Evolutionary conservation across 768 basidiomycete species (phyloP), one percentile per base, ranked within the genome.

Genomic region (Xerocomellus amylosporus): DNA sequence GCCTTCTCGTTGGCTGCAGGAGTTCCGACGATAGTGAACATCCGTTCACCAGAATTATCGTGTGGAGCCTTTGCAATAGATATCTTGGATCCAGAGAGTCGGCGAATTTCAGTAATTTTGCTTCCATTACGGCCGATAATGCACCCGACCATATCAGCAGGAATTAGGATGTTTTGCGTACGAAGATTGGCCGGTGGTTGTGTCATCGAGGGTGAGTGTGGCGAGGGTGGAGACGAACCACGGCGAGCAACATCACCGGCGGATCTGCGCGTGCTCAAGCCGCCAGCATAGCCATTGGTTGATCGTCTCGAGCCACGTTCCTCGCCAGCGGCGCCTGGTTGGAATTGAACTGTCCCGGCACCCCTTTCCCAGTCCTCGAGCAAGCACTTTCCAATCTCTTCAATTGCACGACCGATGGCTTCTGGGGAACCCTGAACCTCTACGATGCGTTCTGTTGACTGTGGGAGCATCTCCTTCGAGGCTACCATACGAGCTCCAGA

Each of bases 1-100:
- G 97, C 97, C 75, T 98, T 96, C 76, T 99, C 96, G 73, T 97
- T 98, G 62, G 92, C 89, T 73, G 94, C 92, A 45, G 93, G 90
- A 13, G 93, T 93, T 51, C 97, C 97, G 44, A 97, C 81, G 70
- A 99, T 98, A 58, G 97, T 93, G 78, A 99, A 99, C 96, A 99
- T 98, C 62, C 97, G 83, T 77, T 99, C 97, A 66, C 96, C 97
- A 39, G 95, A 94, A 67, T 98, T 97, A 65, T 98, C 97, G 68
- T 98, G 97, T n/a, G 97, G 93, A 46, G 91, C 88, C 75, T 99
- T 99, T 62, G 97, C 97, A 67, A 99, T 99, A 52, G 90, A 93
- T 71, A 99, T 99, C 77, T 94, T 93, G 64, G 92, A 96, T 38
- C 97, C 97, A 58, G 93, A 97, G 42, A 98, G 84, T 54, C 96